These are phyloP conservation scores for Cantharellus cinnabarinus DNA, from an alignment of 768 basidiomycete species.

Conservation along the genomic window DNA sequence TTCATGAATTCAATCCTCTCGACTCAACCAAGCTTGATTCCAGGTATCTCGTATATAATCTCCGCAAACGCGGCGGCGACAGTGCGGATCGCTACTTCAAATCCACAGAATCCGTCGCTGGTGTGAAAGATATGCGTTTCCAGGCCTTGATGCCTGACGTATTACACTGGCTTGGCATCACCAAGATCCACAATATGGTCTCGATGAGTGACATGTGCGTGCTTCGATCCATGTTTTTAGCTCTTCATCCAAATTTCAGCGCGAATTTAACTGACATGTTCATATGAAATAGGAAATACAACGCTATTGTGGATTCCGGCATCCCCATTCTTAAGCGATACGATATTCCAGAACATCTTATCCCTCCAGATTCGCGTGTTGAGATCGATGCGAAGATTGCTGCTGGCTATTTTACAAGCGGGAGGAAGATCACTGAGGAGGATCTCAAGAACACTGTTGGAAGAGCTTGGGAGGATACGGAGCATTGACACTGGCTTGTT, in stretches of 20 bases:
- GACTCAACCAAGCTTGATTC: background rate
- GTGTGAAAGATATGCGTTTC: conserved; percentile 94
- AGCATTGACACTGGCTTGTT: conserved; percentile 27
- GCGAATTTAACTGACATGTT: background rate
- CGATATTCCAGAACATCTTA: conserved; percentile 78
- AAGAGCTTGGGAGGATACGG: conserved; percentile 76
- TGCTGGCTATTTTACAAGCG: conserved; percentile 76
- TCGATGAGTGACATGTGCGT: conserved; percentile 71
- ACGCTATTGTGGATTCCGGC: conserved; percentile 78
- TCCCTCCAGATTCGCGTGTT: conserved; percentile 75
- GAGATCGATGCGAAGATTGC: conserved; percentile 96
- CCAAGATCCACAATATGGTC: conserved; percentile 75
- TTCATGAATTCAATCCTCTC: background rate
- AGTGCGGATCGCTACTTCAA: conserved; percentile 87
- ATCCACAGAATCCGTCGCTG: conserved; percentile 80
- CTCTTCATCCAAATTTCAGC: background rate
- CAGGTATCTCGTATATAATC: conserved; percentile 87
- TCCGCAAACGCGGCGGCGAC: conserved; percentile 87
- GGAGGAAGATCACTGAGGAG: conserved; percentile 52
- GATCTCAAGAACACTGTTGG: conserved; percentile 77
- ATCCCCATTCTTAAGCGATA: conserved; percentile 67
- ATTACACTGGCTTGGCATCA: conserved; percentile 84
- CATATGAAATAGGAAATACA: conserved; percentile 50
- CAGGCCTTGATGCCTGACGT: conserved; percentile 90
- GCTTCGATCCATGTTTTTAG: background rate